Evolutionary conservation across 78 protist species (phyloP).

Genomic region (Neovahlkampfia damariscottae): DNA sequence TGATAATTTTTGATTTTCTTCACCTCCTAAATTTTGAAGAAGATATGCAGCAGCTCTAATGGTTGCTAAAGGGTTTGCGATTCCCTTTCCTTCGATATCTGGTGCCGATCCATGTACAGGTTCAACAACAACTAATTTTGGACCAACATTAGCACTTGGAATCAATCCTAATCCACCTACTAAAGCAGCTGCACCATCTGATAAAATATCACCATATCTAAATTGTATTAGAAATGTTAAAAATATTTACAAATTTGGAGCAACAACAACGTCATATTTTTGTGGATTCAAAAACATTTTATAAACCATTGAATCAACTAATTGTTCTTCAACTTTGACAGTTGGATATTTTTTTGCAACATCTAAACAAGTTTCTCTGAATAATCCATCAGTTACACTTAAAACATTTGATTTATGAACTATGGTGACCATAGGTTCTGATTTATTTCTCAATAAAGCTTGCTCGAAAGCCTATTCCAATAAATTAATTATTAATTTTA

Average conservation of each 20-base stretch:
- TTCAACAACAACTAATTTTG: conserved; percentile 55
- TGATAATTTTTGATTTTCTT: neutral
- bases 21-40: neutral
- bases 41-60: conserved; percentile 21
- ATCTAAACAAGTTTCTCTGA: conserved; percentile 43
- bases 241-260: conserved; percentile 42
- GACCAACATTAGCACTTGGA: conserved; percentile 67
- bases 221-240: conserved; percentile 46
- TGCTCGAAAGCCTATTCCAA: no score
- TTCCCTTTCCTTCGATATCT: conserved; percentile 56
- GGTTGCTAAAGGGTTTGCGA: conserved; percentile 70
- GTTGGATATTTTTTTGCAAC: conserved; percentile 66
- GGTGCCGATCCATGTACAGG: conserved; percentile 73
- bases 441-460: no score
- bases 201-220: conserved; percentile 72
- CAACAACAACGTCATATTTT: neutral
- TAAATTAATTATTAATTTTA: no score
- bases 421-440: conserved; percentile 39
- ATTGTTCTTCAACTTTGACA: conserved; percentile 48
- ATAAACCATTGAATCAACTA: conserved; percentile 32
- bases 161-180: conserved; percentile 72
- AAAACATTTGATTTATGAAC: conserved; percentile 74
- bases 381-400: conserved; percentile 60
- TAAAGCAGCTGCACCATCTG: conserved; percentile 63
- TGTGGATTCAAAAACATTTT: neutral